phyloP scores from a whole-genome alignment of 805 yeast genomes.

The Schwanniomyces pseudopolymorphus region DNA sequence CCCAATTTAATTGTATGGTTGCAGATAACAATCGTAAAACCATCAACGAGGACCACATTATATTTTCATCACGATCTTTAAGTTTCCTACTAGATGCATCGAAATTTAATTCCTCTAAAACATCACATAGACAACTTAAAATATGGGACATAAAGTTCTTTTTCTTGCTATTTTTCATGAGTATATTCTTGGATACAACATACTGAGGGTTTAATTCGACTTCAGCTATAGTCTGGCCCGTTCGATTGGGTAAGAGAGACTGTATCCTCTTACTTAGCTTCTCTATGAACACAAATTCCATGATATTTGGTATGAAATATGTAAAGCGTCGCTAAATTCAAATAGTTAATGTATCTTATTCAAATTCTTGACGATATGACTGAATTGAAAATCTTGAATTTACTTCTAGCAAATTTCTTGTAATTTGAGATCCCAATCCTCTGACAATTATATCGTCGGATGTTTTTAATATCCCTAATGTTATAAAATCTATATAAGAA shows the following conservation, averaged over 20 bases:
- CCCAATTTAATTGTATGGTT: slow-evolving; percentile 31
- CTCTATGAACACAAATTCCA: slow-evolving; percentile 18
- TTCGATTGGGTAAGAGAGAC: slow-evolving; percentile 35
- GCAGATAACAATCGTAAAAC: slow-evolving; percentile 29
- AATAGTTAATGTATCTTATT: background rate
- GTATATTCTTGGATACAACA: slow-evolving; percentile 27
- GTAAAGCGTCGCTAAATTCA: background rate
- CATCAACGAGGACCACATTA: slow-evolving; percentile 30
- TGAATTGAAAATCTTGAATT: background rate
- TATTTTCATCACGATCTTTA: slow-evolving; percentile 28
- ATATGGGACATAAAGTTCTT: slow-evolving; percentile 17
- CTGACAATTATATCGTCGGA: background rate
- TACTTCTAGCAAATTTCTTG: background rate
- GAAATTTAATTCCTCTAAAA: slow-evolving; percentile 22
- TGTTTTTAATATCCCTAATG: background rate
- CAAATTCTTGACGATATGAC: background rate
- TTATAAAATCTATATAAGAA: background rate
- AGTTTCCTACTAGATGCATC: slow-evolving; percentile 21
- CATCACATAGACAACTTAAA: slow-evolving; percentile 19
- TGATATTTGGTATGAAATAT: slow-evolving; percentile 1
- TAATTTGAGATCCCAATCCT: background rate
- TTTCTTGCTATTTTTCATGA: slow-evolving; percentile 11
- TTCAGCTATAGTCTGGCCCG: slow-evolving; percentile 39
- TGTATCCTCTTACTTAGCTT: slow-evolving; percentile 28
- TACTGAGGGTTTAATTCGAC: slow-evolving; percentile 43